Base-by-base conservation (phyloP, 352 stramenopile genomes). In the Pythium vanterpoolii region DNA sequence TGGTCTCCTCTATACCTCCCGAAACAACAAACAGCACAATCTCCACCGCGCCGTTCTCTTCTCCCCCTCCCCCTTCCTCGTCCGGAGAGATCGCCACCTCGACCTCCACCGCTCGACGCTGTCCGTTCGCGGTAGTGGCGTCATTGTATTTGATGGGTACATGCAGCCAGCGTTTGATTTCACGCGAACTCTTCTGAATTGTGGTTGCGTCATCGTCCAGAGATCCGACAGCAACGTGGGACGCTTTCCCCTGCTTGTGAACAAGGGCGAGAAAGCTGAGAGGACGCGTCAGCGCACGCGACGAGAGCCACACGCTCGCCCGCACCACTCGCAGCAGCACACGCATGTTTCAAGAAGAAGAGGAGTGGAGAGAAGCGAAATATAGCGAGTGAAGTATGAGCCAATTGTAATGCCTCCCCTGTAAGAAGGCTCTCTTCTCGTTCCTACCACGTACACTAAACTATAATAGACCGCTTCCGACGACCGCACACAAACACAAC, bases 261-360 rank as follows among this genome's bases (percentile, higher is more conserved):
- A 72, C 56, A 71, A 85, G 62, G 9, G 66, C 73, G 19, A 86
- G 49, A 53, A 83, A 69, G 18, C 70, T 71, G 47, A 83, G 72
- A 40, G 76, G 60, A 26, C 28, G 38, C 16, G 44, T 60, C 10
- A 76, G 38, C 18, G 51, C 51, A 6, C 49, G 66, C 26, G 39
- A 60, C 39, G 71, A 69, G 42, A 83, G 44, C 77, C 77, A 87
- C 56, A 81, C 60, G 9, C 48, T 60, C 6, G 73, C 68, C 14
- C 66, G 64, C 40, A 76, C 54, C 7, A 84, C 61, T 45, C 60
- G 71, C 18, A 77, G 52, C 34, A 72, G 56, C 50, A 83, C 31
- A 23, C 72, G 59, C 71, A 77, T 77, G 13, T 18, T n/a, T 16
- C 34, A 6, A 40, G 5, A 40, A 16, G 34, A 5, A 16, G 31